Evolutionary conservation across 2,329 filamentous ascomycete genomes (phyloP).

Genomic region (Thermothelomyces thermophilus): DNA sequence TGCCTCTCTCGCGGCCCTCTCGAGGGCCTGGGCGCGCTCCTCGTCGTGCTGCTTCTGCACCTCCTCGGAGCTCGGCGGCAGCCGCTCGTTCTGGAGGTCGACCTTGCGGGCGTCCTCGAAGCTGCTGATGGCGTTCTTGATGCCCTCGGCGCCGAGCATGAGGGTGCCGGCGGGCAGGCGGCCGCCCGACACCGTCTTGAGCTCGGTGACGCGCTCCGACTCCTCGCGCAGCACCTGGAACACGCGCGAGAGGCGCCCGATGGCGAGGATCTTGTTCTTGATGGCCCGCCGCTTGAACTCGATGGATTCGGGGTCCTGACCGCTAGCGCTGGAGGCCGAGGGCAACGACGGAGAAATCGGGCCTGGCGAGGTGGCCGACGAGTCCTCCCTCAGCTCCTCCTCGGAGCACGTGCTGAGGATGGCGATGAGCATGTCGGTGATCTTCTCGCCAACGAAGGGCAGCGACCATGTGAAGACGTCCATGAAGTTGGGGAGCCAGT

Average conservation of each 20-base stretch:
- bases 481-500: constrained; percentile 99
- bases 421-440: constrained; percentile 98
- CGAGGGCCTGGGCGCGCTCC: constrained; percentile 73
- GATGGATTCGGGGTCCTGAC: constrained; percentile 70
- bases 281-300: constrained; percentile 94
- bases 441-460: constrained; percentile 97
- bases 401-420: constrained; percentile 99
- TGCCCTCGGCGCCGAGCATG: constrained; percentile 96
- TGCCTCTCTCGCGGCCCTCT: constrained; percentile 79
- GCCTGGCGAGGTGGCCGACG: constrained; percentile 60
- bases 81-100: constrained; percentile 89
- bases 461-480: constrained; percentile 99
- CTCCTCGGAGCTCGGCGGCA: constrained; percentile 89
- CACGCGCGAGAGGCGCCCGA: constrained; percentile 90
- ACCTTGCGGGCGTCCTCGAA: constrained; percentile 98
- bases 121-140: constrained; percentile 94
- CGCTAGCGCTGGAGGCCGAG: constrained; percentile 19
- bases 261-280: constrained; percentile 99
- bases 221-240: constrained; percentile 98
- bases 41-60: constrained; percentile 77
- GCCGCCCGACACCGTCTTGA: constrained; percentile 93
- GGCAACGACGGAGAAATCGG: constrained; percentile 64
- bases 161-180: constrained; percentile 89
- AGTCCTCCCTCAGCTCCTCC: constrained; percentile 89
- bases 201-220: constrained; percentile 90